Percentiles rank a stretch among this genome's conserved stretches.
Conservation (phyloP, 2,329 filamentous ascomycete genomes). For the Teratosphaeria destructans region DNA sequence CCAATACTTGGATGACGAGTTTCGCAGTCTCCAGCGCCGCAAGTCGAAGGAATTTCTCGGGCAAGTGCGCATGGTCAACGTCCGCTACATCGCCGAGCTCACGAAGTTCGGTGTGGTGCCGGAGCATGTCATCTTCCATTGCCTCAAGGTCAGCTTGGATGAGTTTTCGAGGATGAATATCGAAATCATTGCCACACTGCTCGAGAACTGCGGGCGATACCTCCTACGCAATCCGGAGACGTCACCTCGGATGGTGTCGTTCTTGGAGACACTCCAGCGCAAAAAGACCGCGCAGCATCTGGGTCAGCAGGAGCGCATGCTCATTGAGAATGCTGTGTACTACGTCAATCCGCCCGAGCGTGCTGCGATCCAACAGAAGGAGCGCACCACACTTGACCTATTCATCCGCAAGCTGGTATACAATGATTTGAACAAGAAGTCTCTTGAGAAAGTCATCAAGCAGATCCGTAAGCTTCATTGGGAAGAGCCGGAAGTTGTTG, state of each 20-base stretch:
- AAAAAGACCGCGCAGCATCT: slow-evolving; percentile 96
- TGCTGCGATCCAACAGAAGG: slow-evolving; percentile 91
- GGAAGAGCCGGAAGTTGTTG: slow-evolving; percentile 83
- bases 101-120: slow-evolving; percentile 98
- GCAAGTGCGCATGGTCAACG: slow-evolving; percentile 85
- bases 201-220: slow-evolving; percentile 95
- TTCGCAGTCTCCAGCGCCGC: slow-evolving; percentile 87
- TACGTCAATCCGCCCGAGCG: slow-evolving; percentile 93
- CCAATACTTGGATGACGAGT: slow-evolving; percentile 88
- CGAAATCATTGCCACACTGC: slow-evolving; percentile 89
- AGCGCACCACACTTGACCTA: slow-evolving; percentile 82
- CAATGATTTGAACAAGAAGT: slow-evolving; percentile 84
- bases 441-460: slow-evolving; percentile 86
- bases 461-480: slow-evolving; percentile 92
- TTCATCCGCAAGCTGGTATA: slow-evolving; percentile 92
- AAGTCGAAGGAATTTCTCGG: slow-evolving; percentile 97
- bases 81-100: slow-evolving; percentile 92
- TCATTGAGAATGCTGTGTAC: slow-evolving; percentile 96
- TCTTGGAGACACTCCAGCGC: slow-evolving; percentile 85
- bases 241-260: slow-evolving; percentile 82
- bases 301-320: slow-evolving; percentile 91
- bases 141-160: slow-evolving; percentile 91
- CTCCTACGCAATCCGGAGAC: slow-evolving; percentile 87
- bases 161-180: slow-evolving; percentile 99
- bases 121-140: slow-evolving; percentile 97